Conservation (phyloP, 371 early-diverging fungal genomes). For the Coemansia sp. region DNA sequence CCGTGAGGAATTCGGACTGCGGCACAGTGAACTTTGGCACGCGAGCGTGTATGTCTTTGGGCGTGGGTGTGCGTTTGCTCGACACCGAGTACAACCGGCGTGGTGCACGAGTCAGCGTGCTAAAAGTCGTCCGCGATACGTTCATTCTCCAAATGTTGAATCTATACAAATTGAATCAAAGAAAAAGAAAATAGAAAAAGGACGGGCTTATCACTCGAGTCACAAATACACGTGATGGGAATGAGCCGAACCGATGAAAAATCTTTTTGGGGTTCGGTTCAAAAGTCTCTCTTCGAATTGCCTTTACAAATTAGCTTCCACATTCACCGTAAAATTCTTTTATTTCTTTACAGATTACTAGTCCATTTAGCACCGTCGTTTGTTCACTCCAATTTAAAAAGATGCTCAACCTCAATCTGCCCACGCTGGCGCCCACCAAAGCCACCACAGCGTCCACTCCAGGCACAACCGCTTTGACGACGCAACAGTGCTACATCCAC, state of each 20-base stretch:
- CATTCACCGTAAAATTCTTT: too few species aligned
- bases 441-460: conserved; percentile 16
- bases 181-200: not conserved
- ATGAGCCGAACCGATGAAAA: conserved; percentile 1
- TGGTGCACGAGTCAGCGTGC: not conserved
- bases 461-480: conserved; percentile 23
- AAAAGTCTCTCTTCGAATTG: not conserved
- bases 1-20: conserved; percentile 36
- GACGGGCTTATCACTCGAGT: not conserved
- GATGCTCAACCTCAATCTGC: conserved; percentile 50
- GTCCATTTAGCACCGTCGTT: not conserved
- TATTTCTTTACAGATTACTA: not conserved
- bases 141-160: not conserved
- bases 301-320: too few species aligned
- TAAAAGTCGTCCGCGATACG: not conserved
- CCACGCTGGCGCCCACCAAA: conserved; percentile 29
- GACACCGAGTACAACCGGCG: conserved; percentile 36
- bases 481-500: conserved; percentile 52
- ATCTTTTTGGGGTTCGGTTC: conserved; percentile 5
- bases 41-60: not conserved
- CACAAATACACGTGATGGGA: not conserved
- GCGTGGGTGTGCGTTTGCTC: conserved; percentile 22
- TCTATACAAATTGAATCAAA: not conserved
- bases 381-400: conserved; percentile 11
- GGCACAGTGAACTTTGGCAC: conserved; percentile 44